These are phyloP conservation scores for Nicotiana knightiana DNA, from an alignment of 257 asterid genomes.

Conservation along the genomic window DNA sequence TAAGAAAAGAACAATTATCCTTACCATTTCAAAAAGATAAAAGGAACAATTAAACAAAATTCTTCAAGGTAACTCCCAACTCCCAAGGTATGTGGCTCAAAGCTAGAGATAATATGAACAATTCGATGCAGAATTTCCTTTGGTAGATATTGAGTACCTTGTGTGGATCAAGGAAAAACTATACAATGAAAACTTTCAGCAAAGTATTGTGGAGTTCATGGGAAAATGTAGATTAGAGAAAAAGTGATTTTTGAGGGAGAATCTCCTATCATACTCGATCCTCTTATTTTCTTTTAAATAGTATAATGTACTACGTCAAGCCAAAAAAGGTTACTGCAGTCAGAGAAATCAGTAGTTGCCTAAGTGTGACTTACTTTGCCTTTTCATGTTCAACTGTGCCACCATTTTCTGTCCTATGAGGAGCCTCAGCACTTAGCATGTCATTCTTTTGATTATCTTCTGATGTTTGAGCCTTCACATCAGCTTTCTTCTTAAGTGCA, in stretches of 20 bases:
- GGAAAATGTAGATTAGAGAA: neutral
- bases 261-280: neutral
- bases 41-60: neutral
- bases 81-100: neutral
- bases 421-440: conserved; percentile 18
- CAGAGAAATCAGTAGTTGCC: neutral
- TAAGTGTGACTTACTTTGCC: conserved; percentile 16
- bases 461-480: conserved; percentile 18
- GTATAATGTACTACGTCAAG: neutral
- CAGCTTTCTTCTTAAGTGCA: conserved; percentile 20
- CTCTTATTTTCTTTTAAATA: neutral
- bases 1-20: neutral
- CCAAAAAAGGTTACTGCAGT: neutral
- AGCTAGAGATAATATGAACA: neutral
- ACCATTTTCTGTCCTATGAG: conserved; percentile 23
- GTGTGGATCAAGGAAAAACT: neutral
- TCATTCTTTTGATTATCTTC: conserved; percentile 28
- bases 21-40: neutral
- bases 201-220: neutral
- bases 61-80: neutral
- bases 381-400: conserved; percentile 20
- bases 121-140: neutral
- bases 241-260: neutral
- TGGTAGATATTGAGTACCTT: neutral
- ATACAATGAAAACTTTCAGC: neutral